Percentiles rank a stretch among this genome's conserved stretches.
Evolutionary conservation across 352 stramenopile genomes (phyloP).

Genomic region (Globisporangium paddicum): DNA sequence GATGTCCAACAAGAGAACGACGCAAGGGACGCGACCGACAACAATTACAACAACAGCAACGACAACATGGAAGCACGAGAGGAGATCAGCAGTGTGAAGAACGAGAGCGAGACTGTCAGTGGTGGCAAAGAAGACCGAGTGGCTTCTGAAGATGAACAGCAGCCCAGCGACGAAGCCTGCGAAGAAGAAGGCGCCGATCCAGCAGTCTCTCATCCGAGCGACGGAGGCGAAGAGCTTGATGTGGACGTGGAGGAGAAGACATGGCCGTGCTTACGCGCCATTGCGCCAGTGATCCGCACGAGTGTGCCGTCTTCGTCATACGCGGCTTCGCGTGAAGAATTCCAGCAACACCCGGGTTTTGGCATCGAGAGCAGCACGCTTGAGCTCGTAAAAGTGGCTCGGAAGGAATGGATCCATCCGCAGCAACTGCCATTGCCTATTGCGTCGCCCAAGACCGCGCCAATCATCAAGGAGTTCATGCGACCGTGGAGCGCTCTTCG

Average conservation of each 20-base stretch:
- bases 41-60: background rate
- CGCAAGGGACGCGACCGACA: background rate
- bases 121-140: too few species aligned
- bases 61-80: conserved; percentile 5
- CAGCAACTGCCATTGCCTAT: conserved; percentile 21
- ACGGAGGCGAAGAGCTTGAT: background rate
- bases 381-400: conserved; percentile 9
- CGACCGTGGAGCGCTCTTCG: conserved; percentile 30
- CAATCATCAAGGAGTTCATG: conserved; percentile 37
- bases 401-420: conserved; percentile 1
- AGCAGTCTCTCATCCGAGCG: background rate
- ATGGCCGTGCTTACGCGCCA: background rate
- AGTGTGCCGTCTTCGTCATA: background rate
- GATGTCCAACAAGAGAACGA: background rate
- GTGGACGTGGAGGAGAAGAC: background rate
- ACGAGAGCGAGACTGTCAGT: background rate
- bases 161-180: background rate
- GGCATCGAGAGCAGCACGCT: conserved; percentile 15
- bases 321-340: background rate
- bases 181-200: background rate
- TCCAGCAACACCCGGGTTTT: conserved; percentile 6
- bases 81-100: background rate
- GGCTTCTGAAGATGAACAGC: background rate
- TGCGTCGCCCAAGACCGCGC: conserved; percentile 13
- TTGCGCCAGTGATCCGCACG: background rate